These are phyloP conservation scores for Saturnispora serradocipensis DNA, from an alignment of 805 yeast species.

Conservation along the genomic window DNA sequence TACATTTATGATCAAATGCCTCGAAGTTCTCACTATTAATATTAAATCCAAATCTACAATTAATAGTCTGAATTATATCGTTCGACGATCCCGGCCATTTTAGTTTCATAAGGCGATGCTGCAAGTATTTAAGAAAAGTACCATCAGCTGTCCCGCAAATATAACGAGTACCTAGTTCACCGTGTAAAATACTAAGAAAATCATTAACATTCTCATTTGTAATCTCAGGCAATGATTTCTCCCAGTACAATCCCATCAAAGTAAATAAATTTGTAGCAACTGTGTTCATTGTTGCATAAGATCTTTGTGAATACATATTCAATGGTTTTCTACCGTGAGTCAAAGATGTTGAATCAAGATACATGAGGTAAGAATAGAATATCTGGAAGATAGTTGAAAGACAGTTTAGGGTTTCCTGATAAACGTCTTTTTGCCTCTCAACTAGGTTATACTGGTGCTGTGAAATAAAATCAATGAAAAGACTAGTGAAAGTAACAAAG, in stretches of 20 bases:
- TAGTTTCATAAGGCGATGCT: conserved; percentile 40
- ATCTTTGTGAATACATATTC: conserved; percentile 32
- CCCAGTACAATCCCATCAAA: conserved; percentile 32
- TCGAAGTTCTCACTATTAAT: conserved; percentile 49
- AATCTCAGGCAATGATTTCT: conserved; percentile 10
- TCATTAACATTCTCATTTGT: conserved; percentile 30
- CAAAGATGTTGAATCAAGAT: conserved; percentile 40
- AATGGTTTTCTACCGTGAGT: conserved; percentile 34
- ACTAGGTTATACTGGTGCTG: conserved; percentile 29
- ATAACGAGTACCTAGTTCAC: conserved; percentile 57
- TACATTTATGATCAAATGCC: conserved; percentile 59
- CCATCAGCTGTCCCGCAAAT: conserved; percentile 65
- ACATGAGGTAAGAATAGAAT: conserved; percentile 39
- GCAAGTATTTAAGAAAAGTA: conserved; percentile 49
- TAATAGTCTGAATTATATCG: conserved; percentile 67
- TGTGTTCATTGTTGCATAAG: conserved; percentile 40
- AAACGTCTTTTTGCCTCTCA: background rate
- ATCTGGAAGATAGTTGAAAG: conserved; percentile 31
- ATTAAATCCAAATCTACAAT: conserved; percentile 67
- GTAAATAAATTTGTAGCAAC: conserved; percentile 32
- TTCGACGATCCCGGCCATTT: conserved; percentile 42
- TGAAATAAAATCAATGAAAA: conserved; percentile 26
- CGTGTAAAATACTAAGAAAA: conserved; percentile 55
- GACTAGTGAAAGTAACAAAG: conserved; percentile 40
- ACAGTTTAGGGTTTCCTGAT: conserved; percentile 13